A percentile compares a stretch with the other conserved stretches of the same genome.
phyloP scores from a whole-genome alignment of 1,284 basidiomycete genomes.

The Pseudomicrostroma phylloplanum region DNA sequence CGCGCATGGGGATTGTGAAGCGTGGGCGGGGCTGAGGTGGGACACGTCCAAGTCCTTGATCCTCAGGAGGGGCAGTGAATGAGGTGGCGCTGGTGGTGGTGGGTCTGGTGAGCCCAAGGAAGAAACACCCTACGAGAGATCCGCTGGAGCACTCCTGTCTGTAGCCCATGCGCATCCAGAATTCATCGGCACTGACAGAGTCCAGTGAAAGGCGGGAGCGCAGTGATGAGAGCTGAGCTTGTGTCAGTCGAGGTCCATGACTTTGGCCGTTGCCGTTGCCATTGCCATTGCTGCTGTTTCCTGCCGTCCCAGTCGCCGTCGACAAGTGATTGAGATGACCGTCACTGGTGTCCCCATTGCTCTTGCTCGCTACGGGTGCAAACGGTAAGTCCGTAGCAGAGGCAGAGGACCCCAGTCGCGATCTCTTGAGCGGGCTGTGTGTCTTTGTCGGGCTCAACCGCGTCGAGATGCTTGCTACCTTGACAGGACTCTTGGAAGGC shows the following conservation, averaged over 20 bases:
- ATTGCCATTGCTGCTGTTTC: neutral
- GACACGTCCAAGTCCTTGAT: no score
- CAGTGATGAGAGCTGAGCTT: conserved; percentile 6
- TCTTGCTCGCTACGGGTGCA: no score
- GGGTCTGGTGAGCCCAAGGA: neutral
- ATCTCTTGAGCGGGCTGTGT: no score
- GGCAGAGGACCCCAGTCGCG: no score
- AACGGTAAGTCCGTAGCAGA: no score
- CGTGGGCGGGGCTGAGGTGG: neutral
- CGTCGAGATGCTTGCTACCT: no score
- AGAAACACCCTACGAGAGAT: conserved; percentile 44
- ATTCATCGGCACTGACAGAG: conserved; percentile 34
- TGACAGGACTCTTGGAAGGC: no score
- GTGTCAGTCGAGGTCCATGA: neutral
- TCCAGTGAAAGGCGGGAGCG: conserved; percentile 30
- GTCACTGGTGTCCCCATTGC: neutral
- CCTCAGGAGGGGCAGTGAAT: no score
- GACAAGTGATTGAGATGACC: neutral
- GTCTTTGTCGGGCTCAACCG: no score
- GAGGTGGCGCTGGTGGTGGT: neutral
- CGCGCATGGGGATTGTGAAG: conserved; percentile 3
- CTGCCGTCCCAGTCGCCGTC: no score
- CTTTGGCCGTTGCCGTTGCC: neutral
- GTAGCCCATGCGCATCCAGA: conserved; percentile 48
- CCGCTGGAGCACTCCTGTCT: conserved; percentile 48